Conservation (phyloP, 371 early-diverging fungal species). For the Blakeslea trispora region DNA sequence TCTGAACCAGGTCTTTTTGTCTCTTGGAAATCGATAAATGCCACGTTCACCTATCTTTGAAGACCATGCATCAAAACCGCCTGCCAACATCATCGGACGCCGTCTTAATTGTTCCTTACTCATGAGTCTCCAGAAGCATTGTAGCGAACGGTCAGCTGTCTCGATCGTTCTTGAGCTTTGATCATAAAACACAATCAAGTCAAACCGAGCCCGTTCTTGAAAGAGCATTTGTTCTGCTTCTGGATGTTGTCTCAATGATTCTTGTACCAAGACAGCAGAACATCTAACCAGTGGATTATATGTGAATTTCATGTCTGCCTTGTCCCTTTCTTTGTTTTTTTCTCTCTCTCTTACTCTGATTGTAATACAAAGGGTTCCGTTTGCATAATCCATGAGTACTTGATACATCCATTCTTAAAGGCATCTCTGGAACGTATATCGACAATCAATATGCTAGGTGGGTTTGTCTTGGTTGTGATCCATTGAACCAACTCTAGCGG, state of each 20-base stretch:
- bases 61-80: conserved; percentile 80
- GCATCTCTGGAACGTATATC: conserved; percentile 79
- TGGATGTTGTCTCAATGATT: conserved; percentile 33
- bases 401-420: conserved; percentile 72
- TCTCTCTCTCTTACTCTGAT: conserved; percentile 58
- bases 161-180: conserved; percentile 40
- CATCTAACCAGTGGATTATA: neutral
- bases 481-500: conserved; percentile 49
- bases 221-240: conserved; percentile 63
- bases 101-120: conserved; percentile 56
- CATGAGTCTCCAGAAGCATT: conserved; percentile 59
- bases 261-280: conserved; percentile 10
- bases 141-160: conserved; percentile 27
- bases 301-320: too few relatives aligned
- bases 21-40: conserved; percentile 22
- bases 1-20: neutral
- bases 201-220: conserved; percentile 64
- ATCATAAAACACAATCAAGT: conserved; percentile 78
- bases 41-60: conserved; percentile 41
- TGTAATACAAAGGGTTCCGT: conserved; percentile 66
- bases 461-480: conserved; percentile 30
- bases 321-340: too few relatives aligned
- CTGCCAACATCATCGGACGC: conserved; percentile 70
- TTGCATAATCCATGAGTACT: conserved; percentile 71
- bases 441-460: conserved; percentile 68